Percentiles rank a stretch among this genome's conserved stretches.
Conservation (phyloP, 805 yeast genomes). For the Candida andamanensis region DNA sequence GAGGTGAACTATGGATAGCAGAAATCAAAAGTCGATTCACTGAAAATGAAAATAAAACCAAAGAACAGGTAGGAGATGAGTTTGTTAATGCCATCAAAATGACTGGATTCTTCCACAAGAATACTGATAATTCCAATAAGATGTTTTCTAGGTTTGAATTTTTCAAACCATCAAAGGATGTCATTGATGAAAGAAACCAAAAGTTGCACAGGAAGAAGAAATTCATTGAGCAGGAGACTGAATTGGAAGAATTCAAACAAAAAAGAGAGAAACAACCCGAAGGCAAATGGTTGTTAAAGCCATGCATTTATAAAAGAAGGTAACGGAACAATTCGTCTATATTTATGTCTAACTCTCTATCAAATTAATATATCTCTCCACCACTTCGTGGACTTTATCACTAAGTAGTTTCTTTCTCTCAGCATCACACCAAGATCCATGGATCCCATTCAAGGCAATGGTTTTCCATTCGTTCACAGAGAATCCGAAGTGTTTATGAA, state of each 20-base stretch:
- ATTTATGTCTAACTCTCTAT: neutral
- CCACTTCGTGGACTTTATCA: constrained; percentile 39
- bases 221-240: constrained; percentile 67
- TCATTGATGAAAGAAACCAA: constrained; percentile 56
- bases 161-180: constrained; percentile 74
- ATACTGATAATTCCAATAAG: constrained; percentile 80
- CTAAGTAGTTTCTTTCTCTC: constrained; percentile 48
- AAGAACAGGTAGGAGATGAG: constrained; percentile 52
- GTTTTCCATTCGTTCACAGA: constrained; percentile 53
- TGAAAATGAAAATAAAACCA: constrained; percentile 39
- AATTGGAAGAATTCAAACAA: constrained; percentile 52
- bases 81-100: constrained; percentile 74
- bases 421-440: constrained; percentile 70
- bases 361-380: constrained; percentile 25
- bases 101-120: constrained; percentile 81
- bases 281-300: constrained; percentile 87
- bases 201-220: constrained; percentile 57
- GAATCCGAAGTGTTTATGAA: constrained; percentile 58
- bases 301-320: constrained; percentile 92
- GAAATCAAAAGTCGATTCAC: constrained; percentile 91
- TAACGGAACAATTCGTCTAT: constrained; percentile 1
- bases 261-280: constrained; percentile 58
- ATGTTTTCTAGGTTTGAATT: constrained; percentile 96
- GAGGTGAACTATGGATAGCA: constrained; percentile 96
- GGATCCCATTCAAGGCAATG: constrained; percentile 61